These are phyloP conservation scores for Suhomyces maxii DNA, from an alignment of 1,139 yeast genomes.

Conservation along the genomic window DNA sequence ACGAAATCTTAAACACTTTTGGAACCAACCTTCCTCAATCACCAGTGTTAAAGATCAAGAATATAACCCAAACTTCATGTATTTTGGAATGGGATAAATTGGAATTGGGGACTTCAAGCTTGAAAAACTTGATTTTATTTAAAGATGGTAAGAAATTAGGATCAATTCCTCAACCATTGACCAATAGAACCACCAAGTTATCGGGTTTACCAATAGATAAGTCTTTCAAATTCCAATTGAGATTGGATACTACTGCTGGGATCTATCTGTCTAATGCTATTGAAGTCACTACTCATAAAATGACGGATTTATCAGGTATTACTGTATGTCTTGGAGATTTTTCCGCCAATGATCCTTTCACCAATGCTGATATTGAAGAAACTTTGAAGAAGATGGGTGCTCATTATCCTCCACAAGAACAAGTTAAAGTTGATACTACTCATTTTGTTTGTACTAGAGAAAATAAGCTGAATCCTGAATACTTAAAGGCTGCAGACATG, in stretches of 20 bases:
- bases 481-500: constrained; percentile 75
- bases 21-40: constrained; percentile 71
- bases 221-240: constrained; percentile 74
- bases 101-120: constrained; percentile 77
- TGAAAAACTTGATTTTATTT: constrained; percentile 74
- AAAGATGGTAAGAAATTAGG: constrained; percentile 82
- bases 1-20: constrained; percentile 67
- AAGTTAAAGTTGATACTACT: constrained; percentile 87
- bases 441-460: constrained; percentile 80
- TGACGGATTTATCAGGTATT: constrained; percentile 94
- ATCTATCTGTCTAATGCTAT: constrained; percentile 66
- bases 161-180: constrained; percentile 79
- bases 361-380: constrained; percentile 59
- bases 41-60: constrained; percentile 71
- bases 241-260: constrained; percentile 89
- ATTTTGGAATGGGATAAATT: constrained; percentile 93
- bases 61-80: constrained; percentile 91
- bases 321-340: constrained; percentile 88
- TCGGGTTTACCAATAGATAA: constrained; percentile 91
- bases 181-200: constrained; percentile 79
- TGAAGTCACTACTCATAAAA: constrained; percentile 82
- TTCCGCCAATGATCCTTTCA: constrained; percentile 58
- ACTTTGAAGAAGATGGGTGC: constrained; percentile 80
- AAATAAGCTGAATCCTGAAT: constrained; percentile 60
- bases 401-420: constrained; percentile 63